phyloP scores from a whole-genome alignment of 805 yeast species.

The Yamadazyma tumulicola region DNA sequence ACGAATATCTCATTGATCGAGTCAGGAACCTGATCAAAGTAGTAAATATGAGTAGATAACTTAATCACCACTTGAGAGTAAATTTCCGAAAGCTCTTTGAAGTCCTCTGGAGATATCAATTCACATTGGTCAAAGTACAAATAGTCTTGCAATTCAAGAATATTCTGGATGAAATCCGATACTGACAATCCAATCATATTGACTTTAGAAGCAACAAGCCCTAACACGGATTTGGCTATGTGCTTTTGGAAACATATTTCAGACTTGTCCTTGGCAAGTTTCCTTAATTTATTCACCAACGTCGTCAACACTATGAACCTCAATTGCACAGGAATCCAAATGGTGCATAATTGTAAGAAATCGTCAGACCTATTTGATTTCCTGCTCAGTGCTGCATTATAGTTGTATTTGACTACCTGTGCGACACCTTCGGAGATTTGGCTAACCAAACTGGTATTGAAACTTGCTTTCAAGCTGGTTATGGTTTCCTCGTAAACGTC shows the following conservation, averaged over 20 bases:
- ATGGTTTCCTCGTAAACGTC: constrained; percentile 47
- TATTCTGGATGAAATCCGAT: constrained; percentile 65
- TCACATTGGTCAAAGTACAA: constrained; percentile 24
- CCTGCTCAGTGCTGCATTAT: constrained; percentile 12
- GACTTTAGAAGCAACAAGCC: constrained; percentile 69
- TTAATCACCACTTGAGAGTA: constrained; percentile 62
- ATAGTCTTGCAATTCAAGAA: constrained; percentile 48
- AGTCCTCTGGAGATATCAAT: constrained; percentile 18
- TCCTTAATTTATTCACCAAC: constrained; percentile 25
- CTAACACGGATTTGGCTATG: constrained; percentile 46
- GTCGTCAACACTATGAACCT: constrained; percentile 62
- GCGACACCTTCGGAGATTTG: constrained; percentile 58
- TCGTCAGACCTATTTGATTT: constrained; percentile 27
- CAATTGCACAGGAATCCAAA: constrained; percentile 77
- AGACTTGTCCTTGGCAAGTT: constrained; percentile 16
- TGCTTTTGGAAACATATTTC: constrained; percentile 28
- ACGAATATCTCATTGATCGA: constrained; percentile 66
- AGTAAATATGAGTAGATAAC: constrained; percentile 74
- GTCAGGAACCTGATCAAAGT: constrained; percentile 82
- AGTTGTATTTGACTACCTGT: constrained; percentile 43
- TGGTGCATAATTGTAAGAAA: constrained; percentile 61
- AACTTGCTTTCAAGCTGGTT: constrained; percentile 53
- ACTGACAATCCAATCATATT: constrained; percentile 87
- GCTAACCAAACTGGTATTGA: constrained; percentile 58
- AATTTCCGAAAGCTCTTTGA: constrained; percentile 32